These are phyloP conservation scores for Sistotremastrum niveocremeum DNA, from an alignment of 768 basidiomycete species.

Conservation along the genomic window DNA sequence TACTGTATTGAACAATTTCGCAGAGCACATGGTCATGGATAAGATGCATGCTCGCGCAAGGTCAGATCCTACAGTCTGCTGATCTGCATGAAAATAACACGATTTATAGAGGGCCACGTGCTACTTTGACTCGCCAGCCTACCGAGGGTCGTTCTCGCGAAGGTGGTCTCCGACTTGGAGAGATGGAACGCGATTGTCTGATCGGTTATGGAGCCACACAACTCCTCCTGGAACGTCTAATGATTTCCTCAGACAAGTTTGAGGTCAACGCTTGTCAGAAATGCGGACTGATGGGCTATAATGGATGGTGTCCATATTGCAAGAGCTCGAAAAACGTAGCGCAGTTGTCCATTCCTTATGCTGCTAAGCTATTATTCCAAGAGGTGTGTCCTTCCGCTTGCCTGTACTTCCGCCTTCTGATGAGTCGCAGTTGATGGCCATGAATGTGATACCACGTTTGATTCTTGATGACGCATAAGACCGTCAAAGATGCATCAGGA, in stretches of 20 bases:
- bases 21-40: conserved; percentile 99
- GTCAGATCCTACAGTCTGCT: conserved; percentile 25
- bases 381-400: conserved; percentile 38
- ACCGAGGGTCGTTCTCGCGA: conserved; percentile 97
- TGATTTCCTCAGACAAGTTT: conserved; percentile 98
- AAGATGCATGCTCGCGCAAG: conserved; percentile 99
- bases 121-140: conserved; percentile 91
- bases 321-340: conserved; percentile 96
- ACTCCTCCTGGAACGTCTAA: conserved; percentile 86
- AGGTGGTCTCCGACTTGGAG: conserved; percentile 90
- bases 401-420: background rate
- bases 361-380: conserved; percentile 85
- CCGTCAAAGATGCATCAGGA: too few relatives aligned
- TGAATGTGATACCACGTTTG: conserved; percentile 89
- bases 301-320: conserved; percentile 96
- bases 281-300: conserved; percentile 90
- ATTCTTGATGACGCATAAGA: conserved; percentile 63
- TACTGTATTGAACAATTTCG: background rate
- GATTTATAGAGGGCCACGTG: conserved; percentile 70
- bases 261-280: conserved; percentile 91
- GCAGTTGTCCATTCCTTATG: conserved; percentile 90
- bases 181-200: conserved; percentile 98
- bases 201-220: conserved; percentile 99
- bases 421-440: conserved; percentile 69
- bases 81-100: background rate